A percentile compares a stretch with the other conserved stretches of the same genome.
phyloP scores from a whole-genome alignment of 495 filamentous ascomycete genomes.

The Xylaria cubensis region DNA sequence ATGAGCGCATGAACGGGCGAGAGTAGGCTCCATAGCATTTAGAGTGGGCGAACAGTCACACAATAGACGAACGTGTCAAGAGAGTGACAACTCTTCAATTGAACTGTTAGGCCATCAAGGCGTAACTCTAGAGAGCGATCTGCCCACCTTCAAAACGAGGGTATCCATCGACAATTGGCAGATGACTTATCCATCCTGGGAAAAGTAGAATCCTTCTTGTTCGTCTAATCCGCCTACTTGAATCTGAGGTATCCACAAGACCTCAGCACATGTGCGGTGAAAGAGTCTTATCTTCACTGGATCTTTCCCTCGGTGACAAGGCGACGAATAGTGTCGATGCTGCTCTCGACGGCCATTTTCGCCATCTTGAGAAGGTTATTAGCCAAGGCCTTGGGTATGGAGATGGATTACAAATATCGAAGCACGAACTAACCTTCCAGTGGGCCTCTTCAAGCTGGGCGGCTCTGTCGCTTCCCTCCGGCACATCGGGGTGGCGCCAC shows the following conservation, averaged over 20 bases:
- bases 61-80: neutral
- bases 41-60: neutral
- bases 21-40: neutral
- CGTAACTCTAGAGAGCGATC: neutral
- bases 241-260: neutral
- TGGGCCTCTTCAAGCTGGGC: conserved; percentile 38
- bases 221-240: neutral
- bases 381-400: conserved; percentile 9
- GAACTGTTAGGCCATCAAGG: neutral
- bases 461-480: conserved; percentile 40
- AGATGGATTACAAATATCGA: neutral
- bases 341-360: conserved; percentile 48
- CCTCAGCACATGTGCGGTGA: neutral
- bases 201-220: neutral
- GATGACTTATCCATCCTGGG: neutral
- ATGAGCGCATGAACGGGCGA: neutral
- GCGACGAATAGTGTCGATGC: conserved; percentile 45
- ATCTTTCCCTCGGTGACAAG: conserved; percentile 44
- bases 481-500: conserved; percentile 43
- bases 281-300: conserved; percentile 20
- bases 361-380: conserved; percentile 41
- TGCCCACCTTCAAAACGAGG: neutral
- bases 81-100: conserved; percentile 2
- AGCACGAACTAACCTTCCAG: conserved; percentile 40
- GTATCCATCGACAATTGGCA: neutral